Conservation (phyloP, 805 yeast genomes). For the Candida methanosorbosa region DNA sequence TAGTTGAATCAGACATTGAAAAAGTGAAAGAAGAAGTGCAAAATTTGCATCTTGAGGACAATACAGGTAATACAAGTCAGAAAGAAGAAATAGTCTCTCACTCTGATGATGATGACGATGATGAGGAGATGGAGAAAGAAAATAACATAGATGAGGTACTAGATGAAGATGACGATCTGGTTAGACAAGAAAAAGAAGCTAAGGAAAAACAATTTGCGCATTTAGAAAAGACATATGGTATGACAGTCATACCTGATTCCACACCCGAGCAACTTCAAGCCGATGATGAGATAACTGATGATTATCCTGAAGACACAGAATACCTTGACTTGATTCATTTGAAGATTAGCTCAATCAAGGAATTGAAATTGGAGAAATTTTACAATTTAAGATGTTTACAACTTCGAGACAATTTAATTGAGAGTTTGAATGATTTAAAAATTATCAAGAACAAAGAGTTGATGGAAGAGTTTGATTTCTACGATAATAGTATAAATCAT, state of each 20-base stretch:
- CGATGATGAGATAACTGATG: conserved; percentile 57
- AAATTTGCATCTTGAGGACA: too few species aligned
- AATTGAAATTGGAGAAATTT: conserved; percentile 51
- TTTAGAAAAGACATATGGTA: conserved; percentile 18
- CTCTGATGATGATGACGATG: conserved; percentile 3
- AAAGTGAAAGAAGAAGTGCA: neutral
- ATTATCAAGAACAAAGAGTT: conserved; percentile 37
- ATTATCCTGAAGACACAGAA: conserved; percentile 47
- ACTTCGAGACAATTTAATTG: conserved; percentile 76
- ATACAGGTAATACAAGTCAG: too few species aligned
- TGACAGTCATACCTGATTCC: conserved; percentile 28
- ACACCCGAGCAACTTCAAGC: conserved; percentile 51
- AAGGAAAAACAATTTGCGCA: conserved; percentile 7
- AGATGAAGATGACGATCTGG: conserved; percentile 5
- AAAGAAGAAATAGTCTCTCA: conserved; percentile 1
- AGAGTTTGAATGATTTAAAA: conserved; percentile 66
- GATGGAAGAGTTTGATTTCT: conserved; percentile 75
- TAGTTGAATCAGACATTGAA: neutral
- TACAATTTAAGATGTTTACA: conserved; percentile 49
- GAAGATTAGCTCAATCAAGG: conserved; percentile 57
- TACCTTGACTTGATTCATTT: conserved; percentile 61
- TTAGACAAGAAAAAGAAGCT: conserved; percentile 1
- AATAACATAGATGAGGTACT: conserved; percentile 2
- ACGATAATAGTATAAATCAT: conserved; percentile 86
- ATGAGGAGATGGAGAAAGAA: conserved; percentile 6